These are phyloP conservation scores for Galerina marginata DNA, from an alignment of 768 basidiomycete genomes.

Conservation along the genomic window DNA sequence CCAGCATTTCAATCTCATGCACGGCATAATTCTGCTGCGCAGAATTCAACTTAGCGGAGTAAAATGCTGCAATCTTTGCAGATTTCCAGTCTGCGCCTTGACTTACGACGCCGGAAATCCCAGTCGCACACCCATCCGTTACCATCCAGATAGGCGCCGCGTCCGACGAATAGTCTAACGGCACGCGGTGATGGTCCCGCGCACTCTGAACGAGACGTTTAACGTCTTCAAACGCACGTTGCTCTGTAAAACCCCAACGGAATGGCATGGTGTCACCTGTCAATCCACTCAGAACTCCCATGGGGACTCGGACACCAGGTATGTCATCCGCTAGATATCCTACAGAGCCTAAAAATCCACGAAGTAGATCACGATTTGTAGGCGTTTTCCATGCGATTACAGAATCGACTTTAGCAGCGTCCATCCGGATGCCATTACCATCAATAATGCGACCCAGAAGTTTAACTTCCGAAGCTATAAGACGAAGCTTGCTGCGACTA, in stretches of 20 bases:
- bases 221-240: constrained; percentile 35
- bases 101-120: constrained; percentile 30
- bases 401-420: constrained; percentile 42
- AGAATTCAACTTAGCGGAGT: constrained; percentile 36
- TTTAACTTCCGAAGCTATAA: constrained; percentile 33
- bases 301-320: constrained; percentile 35
- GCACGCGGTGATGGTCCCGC: constrained; percentile 23
- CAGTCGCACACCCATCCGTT: constrained; percentile 31
- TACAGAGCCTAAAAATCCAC: constrained; percentile 32
- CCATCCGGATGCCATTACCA: constrained; percentile 40
- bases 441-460: constrained; percentile 31
- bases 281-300: constrained; percentile 32
- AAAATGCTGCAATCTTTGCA: constrained; percentile 31
- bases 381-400: constrained; percentile 36
- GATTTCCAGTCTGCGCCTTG: constrained; percentile 25
- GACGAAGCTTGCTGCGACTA: constrained; percentile 32
- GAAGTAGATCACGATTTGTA: constrained; percentile 30
- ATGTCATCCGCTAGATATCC: constrained; percentile 35
- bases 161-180: constrained; percentile 15
- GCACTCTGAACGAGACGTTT: constrained; percentile 23
- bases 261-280: constrained; percentile 23
- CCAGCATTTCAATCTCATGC: constrained; percentile 40
- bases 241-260: constrained; percentile 25
- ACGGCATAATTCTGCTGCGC: constrained; percentile 42
- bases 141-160: constrained; percentile 30